phyloP scores from a whole-genome alignment of 2,329 filamentous ascomycete species.

The Alternaria solani region DNA sequence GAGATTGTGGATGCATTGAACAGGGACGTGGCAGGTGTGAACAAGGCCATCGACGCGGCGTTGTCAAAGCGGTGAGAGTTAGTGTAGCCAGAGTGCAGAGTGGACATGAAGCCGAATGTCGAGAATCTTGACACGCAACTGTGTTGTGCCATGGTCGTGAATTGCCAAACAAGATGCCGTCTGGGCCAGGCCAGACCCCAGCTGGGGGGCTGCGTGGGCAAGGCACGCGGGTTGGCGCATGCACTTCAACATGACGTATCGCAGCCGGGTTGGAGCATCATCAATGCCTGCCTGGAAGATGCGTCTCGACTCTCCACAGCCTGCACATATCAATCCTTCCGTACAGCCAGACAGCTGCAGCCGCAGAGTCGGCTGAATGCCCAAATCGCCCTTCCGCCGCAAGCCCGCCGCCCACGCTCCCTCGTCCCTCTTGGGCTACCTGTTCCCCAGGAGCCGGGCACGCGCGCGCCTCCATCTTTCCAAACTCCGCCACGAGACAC shows the following conservation, averaged over 20 bases:
- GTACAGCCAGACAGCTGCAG: constrained; percentile 19
- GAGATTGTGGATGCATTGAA: constrained; percentile 46
- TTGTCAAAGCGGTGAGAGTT: not conserved
- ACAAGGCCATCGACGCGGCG: constrained; percentile 17
- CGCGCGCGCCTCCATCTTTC: constrained; percentile 72
- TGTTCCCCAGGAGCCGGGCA: constrained; percentile 71
- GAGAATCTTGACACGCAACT: not conserved
- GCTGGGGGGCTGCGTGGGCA: constrained; percentile 14
- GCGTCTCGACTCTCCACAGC: constrained; percentile 8
- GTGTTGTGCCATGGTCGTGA: not conserved
- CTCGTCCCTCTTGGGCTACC: constrained; percentile 65
- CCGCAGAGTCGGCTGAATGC: constrained; percentile 40
- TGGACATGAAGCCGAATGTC: not conserved
- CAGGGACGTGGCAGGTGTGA: constrained; percentile 37
- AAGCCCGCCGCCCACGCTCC: constrained; percentile 42
- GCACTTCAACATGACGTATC: constrained; percentile 23
- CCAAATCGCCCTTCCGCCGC: constrained; percentile 42
- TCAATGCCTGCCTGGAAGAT: constrained; percentile 14
- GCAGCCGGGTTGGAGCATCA: constrained; percentile 18
- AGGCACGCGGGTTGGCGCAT: constrained; percentile 7
- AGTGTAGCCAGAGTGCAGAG: not conserved
- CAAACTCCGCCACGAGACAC: constrained; percentile 75
- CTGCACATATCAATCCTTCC: constrained; percentile 14
- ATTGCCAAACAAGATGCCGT: not conserved
- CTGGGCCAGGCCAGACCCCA: not conserved